Base-by-base conservation (phyloP, 768 basidiomycete species). In the Mycena haematopus region DNA sequence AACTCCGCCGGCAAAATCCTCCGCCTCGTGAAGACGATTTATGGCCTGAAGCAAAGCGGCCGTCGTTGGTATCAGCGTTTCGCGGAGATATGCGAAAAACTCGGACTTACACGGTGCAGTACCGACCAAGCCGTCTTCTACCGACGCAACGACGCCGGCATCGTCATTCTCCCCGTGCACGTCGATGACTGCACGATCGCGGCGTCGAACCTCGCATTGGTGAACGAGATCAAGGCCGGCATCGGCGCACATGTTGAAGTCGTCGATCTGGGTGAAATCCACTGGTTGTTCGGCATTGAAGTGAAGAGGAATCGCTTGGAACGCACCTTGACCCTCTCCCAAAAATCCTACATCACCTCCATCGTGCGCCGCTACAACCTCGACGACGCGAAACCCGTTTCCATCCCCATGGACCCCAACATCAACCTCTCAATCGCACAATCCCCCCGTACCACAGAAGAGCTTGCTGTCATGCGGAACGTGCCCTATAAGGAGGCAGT, bases 271-370 rank as follows among this genome's bases (percentile, higher is more conserved):
- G 69, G 72, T 7, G 52, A 66, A 17, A 40, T 72, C 5, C 64
- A 65, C 17, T 71, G 65, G 66, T 33, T 73, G 51, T 42, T 65
- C 24, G 60, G 60, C n/a, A 62, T 62, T 22, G 60, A 63, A 33
- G 65, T 62, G 10, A 57, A 52, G 38, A 27, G 61, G 14, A 45
- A 40, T 21, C 44, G 64, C 29, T 64, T 15, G 6, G 40, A 22
- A 22, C 59, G 66, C 27, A 73, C 68, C n/a, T 24, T 76, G n/a
- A 46, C 62, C 14, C 53, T 75, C n/a, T 71, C 66, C 29, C 74
- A 31, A 31, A 31, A 4, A 4, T 31, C 29, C 29, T 31, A 31
- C 29, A 31, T 31, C 29, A 9, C 4, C 29, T 31, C 29, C 9
- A 31, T 31, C 29, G 9, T 31, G 6, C 29, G 29, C 29, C 29